Percentiles rank a stretch among this genome's conserved stretches.
Evolutionary conservation across 2,329 filamentous ascomycete species (phyloP).

Genomic region (Aspergillus felis): DNA sequence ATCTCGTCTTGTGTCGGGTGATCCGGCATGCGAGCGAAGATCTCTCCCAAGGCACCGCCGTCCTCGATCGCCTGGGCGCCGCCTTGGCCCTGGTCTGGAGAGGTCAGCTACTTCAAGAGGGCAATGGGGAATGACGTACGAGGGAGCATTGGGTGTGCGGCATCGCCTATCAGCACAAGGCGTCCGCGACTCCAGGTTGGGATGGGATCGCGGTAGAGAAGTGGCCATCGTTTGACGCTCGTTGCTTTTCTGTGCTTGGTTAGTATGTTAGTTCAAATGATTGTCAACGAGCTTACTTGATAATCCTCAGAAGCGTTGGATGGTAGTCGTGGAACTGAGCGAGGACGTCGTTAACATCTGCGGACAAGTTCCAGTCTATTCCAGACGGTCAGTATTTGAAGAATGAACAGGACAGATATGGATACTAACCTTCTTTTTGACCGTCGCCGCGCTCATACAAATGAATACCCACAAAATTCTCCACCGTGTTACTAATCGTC

Average conservation of each 20-base stretch:
- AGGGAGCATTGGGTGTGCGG: constrained; percentile 27
- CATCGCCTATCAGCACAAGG: constrained; percentile 30
- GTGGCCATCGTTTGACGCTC: constrained; percentile 18
- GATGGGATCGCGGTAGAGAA: constrained; percentile 25
- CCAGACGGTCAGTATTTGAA: neutral
- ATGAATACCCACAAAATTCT: constrained; percentile 28
- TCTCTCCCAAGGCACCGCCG: constrained; percentile 23
- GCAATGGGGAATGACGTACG: neutral
- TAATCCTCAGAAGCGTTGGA: neutral
- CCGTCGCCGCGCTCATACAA: neutral
- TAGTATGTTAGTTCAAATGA: neutral
- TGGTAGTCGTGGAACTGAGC: constrained; percentile 3
- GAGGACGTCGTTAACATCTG: constrained; percentile 1
- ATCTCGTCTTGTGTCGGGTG: neutral
- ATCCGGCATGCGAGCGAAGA: constrained; percentile 9
- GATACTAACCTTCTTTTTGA: neutral
- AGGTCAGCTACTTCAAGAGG: neutral
- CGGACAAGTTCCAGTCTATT: constrained; percentile 2
- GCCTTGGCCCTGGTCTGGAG: constrained; percentile 27
- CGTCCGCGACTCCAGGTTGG: constrained; percentile 20
- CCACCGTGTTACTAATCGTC: constrained; percentile 17
- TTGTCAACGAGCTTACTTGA: neutral
- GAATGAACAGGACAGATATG: neutral
- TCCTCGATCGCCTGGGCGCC: constrained; percentile 34
- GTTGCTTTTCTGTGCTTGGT: neutral